A percentile compares a stretch with the other conserved stretches of the same genome.
Evolutionary conservation across 129 eudicot species (phyloP).

Genomic region (Tagetes erecta): DNA sequence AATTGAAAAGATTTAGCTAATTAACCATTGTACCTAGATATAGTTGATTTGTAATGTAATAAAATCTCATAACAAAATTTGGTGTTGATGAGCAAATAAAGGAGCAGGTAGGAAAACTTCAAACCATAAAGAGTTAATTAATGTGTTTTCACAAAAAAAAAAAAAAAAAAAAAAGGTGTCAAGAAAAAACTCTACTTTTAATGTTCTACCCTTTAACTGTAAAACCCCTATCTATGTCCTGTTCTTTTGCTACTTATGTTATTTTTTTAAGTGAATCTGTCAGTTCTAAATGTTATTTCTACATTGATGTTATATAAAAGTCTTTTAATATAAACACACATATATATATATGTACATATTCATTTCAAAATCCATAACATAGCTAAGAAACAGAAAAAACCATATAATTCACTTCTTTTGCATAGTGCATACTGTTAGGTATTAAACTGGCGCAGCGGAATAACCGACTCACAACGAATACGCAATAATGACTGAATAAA

Average conservation of each 20-base stretch:
- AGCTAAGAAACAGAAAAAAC: too few relatives aligned
- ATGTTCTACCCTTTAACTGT: constrained; percentile 11
- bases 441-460: too few relatives aligned
- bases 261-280: constrained; percentile 16
- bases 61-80: background rate
- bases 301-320: too few relatives aligned
- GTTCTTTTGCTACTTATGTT: background rate
- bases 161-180: background rate
- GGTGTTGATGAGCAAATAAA: background rate
- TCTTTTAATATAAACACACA: background rate
- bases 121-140: background rate
- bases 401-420: too few relatives aligned
- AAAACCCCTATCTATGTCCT: constrained; percentile 5
- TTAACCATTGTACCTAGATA: background rate
- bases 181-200: constrained; percentile 18
- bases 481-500: too few relatives aligned
- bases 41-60: background rate
- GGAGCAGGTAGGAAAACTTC: too few relatives aligned
- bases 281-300: background rate
- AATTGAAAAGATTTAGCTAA: background rate
- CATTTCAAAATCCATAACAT: background rate
- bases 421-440: too few relatives aligned
- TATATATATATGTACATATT: background rate
- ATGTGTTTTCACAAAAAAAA: constrained; percentile 25
- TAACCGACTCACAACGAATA: too few relatives aligned